Base-by-base conservation (phyloP, 495 filamentous ascomycete species). In the Penicillium steckii region DNA sequence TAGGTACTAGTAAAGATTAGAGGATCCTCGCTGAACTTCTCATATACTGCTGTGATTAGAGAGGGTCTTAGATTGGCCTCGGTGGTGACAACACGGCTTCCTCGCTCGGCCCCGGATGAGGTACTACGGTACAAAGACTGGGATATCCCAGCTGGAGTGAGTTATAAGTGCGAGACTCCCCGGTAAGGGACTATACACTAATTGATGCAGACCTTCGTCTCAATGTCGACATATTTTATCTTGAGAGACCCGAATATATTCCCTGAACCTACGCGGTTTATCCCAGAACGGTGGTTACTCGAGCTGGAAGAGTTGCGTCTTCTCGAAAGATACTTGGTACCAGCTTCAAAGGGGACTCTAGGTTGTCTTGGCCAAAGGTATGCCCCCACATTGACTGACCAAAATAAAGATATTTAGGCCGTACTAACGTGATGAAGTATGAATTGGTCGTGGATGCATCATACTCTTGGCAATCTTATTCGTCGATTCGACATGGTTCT, bases 41-140 rank as follows among this genome's bases (percentile, higher is more conserved):
- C 10, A 2, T 40, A 68, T 35, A 80, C 77, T 41, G 82, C 82
- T 5, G 70, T 81, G 2, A 69, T 86, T 4, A 71, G 71, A 53
- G 83, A 85, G 56, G 78, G 77, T 0, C 62, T 86, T 24, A 70
- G 83, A 12, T 76, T 77, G 40, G 83, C 80, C n/a, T 46, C 55
- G 0, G 43, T 62, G 0, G 61, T 72, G 4, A 65, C 63, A 6
- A 59, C 62, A 5, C 69, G 76, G 3, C 68, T 73, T 21, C 67
- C 77, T 15, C 68, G 76, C 1, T 57, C 68, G 2, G 67, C 69
- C 4, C 75, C 75, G 13, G 33, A 62, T 50, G 52, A 61, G 24
- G 44, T 32, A 22, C 47, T 66, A 15, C 50, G 50, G 5, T 64
- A 37, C 33, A 50, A 63, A 13, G 46, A 56, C 13, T 64, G 58